These are phyloP conservation scores for Arthromyces matolae DNA, from an alignment of 768 basidiomycete species.

Conservation along the genomic window DNA sequence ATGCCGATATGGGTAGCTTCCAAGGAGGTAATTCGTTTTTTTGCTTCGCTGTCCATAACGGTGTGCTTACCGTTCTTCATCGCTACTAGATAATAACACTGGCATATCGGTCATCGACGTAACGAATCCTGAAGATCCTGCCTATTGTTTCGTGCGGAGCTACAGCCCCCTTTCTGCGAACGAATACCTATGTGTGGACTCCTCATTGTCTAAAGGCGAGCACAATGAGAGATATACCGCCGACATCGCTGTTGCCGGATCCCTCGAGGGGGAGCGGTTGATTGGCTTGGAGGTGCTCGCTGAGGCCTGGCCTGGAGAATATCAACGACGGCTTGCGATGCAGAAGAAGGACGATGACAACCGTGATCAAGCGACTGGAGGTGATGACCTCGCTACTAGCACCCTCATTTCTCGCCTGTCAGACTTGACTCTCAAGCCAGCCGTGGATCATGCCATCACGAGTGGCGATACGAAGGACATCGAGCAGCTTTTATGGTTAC, in stretches of 20 bases:
- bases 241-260: too few relatives aligned
- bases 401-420: slow-evolving; percentile 21
- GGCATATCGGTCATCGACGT: slow-evolving; percentile 34
- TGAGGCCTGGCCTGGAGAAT: slow-evolving; percentile 25
- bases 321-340: neutral
- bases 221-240: too few relatives aligned
- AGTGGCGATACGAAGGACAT: slow-evolving; percentile 20
- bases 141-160: slow-evolving; percentile 24
- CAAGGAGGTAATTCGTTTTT: slow-evolving; percentile 23
- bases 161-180: neutral
- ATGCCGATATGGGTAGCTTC: slow-evolving; percentile 22
- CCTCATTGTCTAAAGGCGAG: too few relatives aligned
- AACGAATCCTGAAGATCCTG: slow-evolving; percentile 23
- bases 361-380: too few relatives aligned
- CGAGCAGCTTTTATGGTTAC: slow-evolving; percentile 26
- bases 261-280: slow-evolving; percentile 15
- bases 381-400: neutral
- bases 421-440: slow-evolving; percentile 24
- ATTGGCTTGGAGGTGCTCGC: slow-evolving; percentile 18
- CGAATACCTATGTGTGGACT: too few relatives aligned
- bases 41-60: neutral
- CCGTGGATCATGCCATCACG: slow-evolving; percentile 22
- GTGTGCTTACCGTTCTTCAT: neutral
- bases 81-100: slow-evolving; percentile 29
- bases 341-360: neutral